Percentiles rank a stretch among this genome's conserved stretches.
These are phyloP conservation scores for Wallacemonas sp. DNA, from an alignment of 208 protist species.

Conservation along the genomic window DNA sequence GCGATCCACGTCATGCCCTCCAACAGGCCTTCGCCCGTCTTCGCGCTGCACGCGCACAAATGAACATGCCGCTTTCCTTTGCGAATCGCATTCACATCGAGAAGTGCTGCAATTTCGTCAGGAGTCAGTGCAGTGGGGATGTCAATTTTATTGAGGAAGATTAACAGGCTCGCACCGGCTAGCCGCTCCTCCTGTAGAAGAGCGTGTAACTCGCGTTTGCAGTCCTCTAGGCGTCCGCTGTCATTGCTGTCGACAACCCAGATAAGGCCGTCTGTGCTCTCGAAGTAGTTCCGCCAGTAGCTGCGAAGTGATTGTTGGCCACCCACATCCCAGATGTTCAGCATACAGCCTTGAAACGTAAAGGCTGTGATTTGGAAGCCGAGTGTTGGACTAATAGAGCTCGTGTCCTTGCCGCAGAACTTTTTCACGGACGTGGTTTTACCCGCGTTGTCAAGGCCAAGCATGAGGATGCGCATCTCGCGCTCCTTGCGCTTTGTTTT, in stretches of 20 bases:
- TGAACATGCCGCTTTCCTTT: conserved; percentile 92
- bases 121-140: conserved; percentile 81
- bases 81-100: conserved; percentile 84
- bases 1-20: conserved; percentile 99
- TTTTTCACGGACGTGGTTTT: conserved; percentile 99
- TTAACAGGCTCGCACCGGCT: conserved; percentile 97
- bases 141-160: conserved; percentile 99
- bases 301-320: conserved; percentile 99
- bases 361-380: conserved; percentile 99
- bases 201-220: conserved; percentile 93
- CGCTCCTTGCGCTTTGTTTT: conserved; percentile 99
- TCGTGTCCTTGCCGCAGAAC: conserved; percentile 98
- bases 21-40: conserved; percentile 94
- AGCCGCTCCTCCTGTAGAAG: conserved; percentile 97
- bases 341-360: conserved; percentile 94
- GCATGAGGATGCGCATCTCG: conserved; percentile 98
- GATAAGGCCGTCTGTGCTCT: conserved; percentile 95
- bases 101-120: conserved; percentile 60
- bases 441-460: conserved; percentile 96
- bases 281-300: conserved; percentile 99
- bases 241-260: conserved; percentile 98
- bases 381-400: conserved; percentile 97
- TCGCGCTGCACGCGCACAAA: conserved; percentile 95
- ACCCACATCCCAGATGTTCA: conserved; percentile 99
- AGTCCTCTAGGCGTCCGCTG: conserved; percentile 87